These are phyloP conservation scores for Arthrobotrys sphaeroides DNA, from an alignment of 2,329 filamentous ascomycete species.

Conservation along the genomic window DNA sequence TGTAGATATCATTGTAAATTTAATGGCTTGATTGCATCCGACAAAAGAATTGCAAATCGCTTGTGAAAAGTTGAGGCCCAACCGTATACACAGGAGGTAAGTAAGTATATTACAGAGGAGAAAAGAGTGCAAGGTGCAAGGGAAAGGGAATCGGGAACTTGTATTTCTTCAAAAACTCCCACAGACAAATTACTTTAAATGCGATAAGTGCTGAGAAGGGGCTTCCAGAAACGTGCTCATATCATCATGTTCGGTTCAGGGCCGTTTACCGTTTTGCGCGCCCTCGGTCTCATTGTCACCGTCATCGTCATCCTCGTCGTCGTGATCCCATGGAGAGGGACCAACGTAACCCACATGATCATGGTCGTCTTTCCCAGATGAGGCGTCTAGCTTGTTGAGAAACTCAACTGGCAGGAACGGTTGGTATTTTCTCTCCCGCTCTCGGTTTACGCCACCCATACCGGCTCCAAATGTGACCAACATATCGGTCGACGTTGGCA, in stretches of 20 bases:
- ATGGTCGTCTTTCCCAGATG: constrained; percentile 52
- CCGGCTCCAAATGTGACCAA: constrained; percentile 92
- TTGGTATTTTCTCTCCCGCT: constrained; percentile 93
- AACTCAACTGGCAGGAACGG: constrained; percentile 95
- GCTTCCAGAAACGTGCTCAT: too few relatives aligned
- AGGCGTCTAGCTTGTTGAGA: constrained; percentile 80
- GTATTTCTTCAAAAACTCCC: not conserved
- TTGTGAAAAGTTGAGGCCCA: not conserved
- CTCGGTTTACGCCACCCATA: constrained; percentile 89
- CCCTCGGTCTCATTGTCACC: not conserved
- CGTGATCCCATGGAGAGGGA: constrained; percentile 46
- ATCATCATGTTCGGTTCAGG: not conserved
- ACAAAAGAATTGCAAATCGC: not conserved
- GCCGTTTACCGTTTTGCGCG: constrained; percentile 1
- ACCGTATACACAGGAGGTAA: not conserved
- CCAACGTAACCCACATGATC: constrained; percentile 48
- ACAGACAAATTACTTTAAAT: not conserved
- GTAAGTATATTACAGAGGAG: constrained; percentile 9
- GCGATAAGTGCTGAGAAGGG: too few relatives aligned
- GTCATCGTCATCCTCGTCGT: constrained; percentile 39
- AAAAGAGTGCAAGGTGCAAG: too few relatives aligned
- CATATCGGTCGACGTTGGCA: constrained; percentile 98
- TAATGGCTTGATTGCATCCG: not conserved
- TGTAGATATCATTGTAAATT: not conserved
- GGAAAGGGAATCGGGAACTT: not conserved